phyloP scores from a whole-genome alignment of 345 rosid species.

The Heritiera fomes region DNA sequence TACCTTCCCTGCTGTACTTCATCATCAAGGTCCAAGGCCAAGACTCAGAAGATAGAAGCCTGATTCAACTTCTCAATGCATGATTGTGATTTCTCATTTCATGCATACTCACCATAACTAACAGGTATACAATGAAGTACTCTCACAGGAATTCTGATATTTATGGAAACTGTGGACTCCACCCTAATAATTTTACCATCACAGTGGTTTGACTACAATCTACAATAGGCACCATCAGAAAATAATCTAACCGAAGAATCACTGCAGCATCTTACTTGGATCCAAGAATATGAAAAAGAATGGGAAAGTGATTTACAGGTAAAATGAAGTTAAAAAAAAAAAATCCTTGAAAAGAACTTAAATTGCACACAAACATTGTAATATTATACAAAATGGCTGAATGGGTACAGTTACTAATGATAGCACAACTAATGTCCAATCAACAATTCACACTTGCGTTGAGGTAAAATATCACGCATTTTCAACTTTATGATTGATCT shows the following conservation, averaged over 20 bases:
- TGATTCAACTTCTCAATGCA: not conserved
- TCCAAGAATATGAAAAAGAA: not conserved
- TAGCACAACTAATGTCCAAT: not conserved
- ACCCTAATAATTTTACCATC: not conserved
- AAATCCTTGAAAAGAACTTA: not conserved
- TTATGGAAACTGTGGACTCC: not conserved
- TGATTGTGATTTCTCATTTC: not conserved
- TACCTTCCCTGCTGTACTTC: not conserved
- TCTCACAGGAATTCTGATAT: not conserved
- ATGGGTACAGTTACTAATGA: not conserved
- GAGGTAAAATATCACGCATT: not conserved
- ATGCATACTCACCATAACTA: not conserved
- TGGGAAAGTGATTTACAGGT: not conserved
- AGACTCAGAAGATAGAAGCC: not conserved
- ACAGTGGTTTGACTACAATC: no score
- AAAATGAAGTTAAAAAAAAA: not conserved
- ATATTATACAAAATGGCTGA: not conserved
- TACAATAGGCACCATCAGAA: not conserved
- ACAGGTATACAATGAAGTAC: not conserved
- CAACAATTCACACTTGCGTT: not conserved
- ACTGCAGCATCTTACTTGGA: not conserved
- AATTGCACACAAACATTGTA: not conserved
- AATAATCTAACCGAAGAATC: not conserved
- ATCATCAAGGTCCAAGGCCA: not conserved
- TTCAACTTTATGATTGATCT: not conserved